These are phyloP conservation scores for Aspergillus hancockii DNA, from an alignment of 495 filamentous ascomycete species.

Conservation along the genomic window DNA sequence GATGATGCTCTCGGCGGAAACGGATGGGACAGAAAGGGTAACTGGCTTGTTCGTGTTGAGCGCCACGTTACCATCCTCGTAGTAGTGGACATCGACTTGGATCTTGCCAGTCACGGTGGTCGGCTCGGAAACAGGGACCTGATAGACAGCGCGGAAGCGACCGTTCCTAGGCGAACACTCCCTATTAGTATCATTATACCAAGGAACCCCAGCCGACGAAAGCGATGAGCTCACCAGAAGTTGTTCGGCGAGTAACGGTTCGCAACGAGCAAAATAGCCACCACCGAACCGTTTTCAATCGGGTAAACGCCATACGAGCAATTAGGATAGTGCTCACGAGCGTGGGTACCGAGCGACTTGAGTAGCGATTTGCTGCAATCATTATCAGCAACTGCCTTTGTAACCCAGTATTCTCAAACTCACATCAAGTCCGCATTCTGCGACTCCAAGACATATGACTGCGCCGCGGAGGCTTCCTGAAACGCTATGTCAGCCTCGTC, in stretches of 20 bases:
- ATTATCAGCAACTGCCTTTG: slow-evolving; percentile 8
- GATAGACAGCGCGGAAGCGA: slow-evolving; percentile 87
- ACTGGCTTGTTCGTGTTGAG: slow-evolving; percentile 82
- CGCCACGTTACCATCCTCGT: slow-evolving; percentile 98
- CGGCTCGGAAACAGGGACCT: slow-evolving; percentile 61
- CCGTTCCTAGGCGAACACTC: slow-evolving; percentile 67
- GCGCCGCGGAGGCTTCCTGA: slow-evolving; percentile 79
- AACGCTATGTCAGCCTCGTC: background rate
- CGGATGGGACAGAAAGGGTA: slow-evolving; percentile 54
- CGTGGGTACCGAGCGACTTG: slow-evolving; percentile 74
- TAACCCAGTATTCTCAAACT: slow-evolving; percentile 11
- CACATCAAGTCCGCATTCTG: slow-evolving; percentile 79
- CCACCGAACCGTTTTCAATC: slow-evolving; percentile 67
- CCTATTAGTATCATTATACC: background rate
- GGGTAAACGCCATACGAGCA: slow-evolving; percentile 79
- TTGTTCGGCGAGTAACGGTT: slow-evolving; percentile 98
- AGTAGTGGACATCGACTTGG: slow-evolving; percentile 86
- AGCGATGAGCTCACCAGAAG: slow-evolving; percentile 67
- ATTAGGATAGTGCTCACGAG: slow-evolving; percentile 85
- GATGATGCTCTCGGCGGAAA: slow-evolving; percentile 66
- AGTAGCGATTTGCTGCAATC: slow-evolving; percentile 62
- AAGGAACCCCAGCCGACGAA: background rate
- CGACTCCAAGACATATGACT: slow-evolving; percentile 81
- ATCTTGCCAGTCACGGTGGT: slow-evolving; percentile 45
- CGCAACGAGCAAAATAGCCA: slow-evolving; percentile 83